Evolutionary conservation across 129 eudicot species (phyloP).

Genomic region (Centrapalus pauciflorus): DNA sequence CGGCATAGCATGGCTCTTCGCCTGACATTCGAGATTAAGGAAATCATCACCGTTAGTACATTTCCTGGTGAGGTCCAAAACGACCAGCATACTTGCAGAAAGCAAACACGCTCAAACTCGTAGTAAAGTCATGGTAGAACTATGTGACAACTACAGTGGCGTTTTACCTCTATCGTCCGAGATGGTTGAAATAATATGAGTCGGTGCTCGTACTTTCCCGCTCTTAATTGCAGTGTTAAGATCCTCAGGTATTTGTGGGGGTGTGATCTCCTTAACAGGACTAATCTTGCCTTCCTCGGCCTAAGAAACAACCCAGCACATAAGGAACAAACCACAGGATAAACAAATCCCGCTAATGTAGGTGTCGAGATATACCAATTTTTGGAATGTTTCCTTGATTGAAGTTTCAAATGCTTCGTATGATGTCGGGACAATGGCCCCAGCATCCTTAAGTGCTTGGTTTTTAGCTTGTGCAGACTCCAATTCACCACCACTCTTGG

Average conservation of each 20-base stretch:
- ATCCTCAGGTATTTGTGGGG: slow-evolving; percentile 95
- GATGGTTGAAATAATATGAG: slow-evolving; percentile 86
- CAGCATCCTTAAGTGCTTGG: slow-evolving; percentile 86
- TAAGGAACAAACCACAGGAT: neutral
- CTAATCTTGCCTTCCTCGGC: slow-evolving; percentile 63
- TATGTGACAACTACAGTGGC: no score
- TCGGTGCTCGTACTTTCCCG: slow-evolving; percentile 95
- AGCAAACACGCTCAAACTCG: no score
- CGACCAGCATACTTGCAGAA: no score
- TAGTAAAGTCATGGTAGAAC: no score
- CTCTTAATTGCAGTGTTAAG: slow-evolving; percentile 84
- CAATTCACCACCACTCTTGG: slow-evolving; percentile 96
- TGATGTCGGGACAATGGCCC: slow-evolving; percentile 92
- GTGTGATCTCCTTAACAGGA: slow-evolving; percentile 66
- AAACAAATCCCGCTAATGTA: no score
- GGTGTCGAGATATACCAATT: slow-evolving; percentile 45
- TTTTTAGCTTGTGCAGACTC: slow-evolving; percentile 99
- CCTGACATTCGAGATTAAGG: slow-evolving; percentile 35
- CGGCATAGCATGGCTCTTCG: slow-evolving; percentile 93
- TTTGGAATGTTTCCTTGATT: slow-evolving; percentile 75
- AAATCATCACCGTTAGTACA: neutral
- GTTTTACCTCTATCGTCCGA: slow-evolving; percentile 70
- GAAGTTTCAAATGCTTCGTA: slow-evolving; percentile 84
- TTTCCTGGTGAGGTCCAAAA: neutral
- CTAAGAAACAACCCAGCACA: slow-evolving; percentile 14